Conservation (phyloP, 768 basidiomycete genomes). For the Hydnomerulius pinastri region DNA sequence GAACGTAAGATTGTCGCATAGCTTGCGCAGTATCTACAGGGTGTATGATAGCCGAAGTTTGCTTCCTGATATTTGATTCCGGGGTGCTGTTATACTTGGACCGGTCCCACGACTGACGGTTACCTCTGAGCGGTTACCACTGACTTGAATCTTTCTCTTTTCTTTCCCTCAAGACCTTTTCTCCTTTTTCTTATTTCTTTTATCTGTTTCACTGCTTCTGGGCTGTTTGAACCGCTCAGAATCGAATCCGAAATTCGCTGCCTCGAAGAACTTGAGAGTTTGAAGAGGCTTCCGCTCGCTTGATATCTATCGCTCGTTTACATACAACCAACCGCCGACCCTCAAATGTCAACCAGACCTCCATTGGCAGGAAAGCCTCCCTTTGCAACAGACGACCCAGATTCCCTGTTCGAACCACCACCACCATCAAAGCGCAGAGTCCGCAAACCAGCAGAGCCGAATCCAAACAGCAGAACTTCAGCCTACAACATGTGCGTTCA, state of each 20-base stretch:
- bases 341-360: neutral
- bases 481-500: conserved; percentile 67
- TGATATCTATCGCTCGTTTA: conserved; percentile 20
- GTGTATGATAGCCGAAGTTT: conserved; percentile 20
- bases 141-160: neutral
- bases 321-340: too few species aligned
- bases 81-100: neutral
- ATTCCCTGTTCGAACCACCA: conserved; percentile 55
- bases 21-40: neutral
- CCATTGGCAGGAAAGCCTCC: neutral
- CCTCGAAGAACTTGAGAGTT: conserved; percentile 17
- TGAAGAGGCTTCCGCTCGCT: conserved; percentile 32
- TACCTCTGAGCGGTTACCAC: conserved; percentile 10
- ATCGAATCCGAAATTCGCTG: conserved; percentile 19
- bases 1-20: neutral
- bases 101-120: conserved; percentile 21
- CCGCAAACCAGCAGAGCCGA: conserved; percentile 45
- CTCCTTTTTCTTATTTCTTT: conserved; percentile 6
- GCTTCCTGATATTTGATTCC: conserved; percentile 1
- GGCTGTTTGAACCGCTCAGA: conserved; percentile 13
- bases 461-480: conserved; percentile 59
- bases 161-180: conserved; percentile 1
- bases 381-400: conserved; percentile 63
- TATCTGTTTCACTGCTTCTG: neutral
- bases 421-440: conserved; percentile 38